phyloP scores from a whole-genome alignment of 225 moss, liverwort and hornwort species.

The Physcomitrellopsis africana region DNA sequence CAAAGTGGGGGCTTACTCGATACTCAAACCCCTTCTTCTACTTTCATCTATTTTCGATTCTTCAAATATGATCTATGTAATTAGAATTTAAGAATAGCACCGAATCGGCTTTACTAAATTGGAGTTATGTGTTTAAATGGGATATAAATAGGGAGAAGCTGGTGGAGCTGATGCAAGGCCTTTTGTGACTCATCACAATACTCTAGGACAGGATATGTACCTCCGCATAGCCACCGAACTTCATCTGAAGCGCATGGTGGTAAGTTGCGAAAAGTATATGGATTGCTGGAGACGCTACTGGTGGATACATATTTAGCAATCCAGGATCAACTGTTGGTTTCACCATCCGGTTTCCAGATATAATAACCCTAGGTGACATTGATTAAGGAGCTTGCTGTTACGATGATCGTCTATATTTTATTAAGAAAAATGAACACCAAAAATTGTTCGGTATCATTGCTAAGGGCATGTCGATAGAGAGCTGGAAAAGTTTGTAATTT shows the following conservation, averaged over 20 bases:
- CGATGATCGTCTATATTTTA: background rate
- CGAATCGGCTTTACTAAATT: constrained; percentile 7
- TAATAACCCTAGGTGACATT: background rate
- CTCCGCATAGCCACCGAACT: constrained; percentile 98
- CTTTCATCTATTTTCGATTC: background rate
- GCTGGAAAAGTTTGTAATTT: constrained; percentile 26
- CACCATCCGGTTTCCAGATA: constrained; percentile 4
- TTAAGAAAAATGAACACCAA: constrained; percentile 5
- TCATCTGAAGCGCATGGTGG: constrained; percentile 99
- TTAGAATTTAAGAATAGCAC: constrained; percentile 11
- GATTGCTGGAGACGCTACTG: background rate
- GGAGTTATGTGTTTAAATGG: constrained; percentile 5
- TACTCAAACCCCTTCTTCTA: background rate
- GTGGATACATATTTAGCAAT: too few relatives aligned
- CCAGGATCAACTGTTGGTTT: background rate
- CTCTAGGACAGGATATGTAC: constrained; percentile 86
- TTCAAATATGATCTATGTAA: background rate
- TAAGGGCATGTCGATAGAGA: background rate
- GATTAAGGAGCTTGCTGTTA: background rate
- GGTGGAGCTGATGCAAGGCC: constrained; percentile 99
- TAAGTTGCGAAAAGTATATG: constrained; percentile 42
- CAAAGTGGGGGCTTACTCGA: background rate
- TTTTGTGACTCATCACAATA: constrained; percentile 94
- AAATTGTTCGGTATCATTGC: background rate
- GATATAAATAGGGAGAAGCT: constrained; percentile 78